These are phyloP conservation scores for Yamadazyma tumulicola DNA, from an alignment of 805 yeast species.

Conservation along the genomic window DNA sequence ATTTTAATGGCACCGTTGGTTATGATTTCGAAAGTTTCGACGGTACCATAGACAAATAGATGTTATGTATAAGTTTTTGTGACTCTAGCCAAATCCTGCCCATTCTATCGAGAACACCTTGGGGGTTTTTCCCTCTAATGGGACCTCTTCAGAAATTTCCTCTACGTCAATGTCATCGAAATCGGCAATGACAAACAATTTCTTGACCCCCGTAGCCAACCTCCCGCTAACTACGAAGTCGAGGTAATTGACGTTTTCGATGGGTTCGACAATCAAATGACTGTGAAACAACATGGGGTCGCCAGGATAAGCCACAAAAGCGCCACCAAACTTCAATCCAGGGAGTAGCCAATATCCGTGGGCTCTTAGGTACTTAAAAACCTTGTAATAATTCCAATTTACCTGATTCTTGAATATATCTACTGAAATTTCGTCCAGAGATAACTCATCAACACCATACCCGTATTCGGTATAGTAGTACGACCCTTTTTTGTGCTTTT, in stretches of 20 bases:
- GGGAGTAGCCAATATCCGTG: slow-evolving; percentile 63
- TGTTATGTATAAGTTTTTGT: not conserved
- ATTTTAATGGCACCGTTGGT: slow-evolving; percentile 18
- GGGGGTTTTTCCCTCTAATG: slow-evolving; percentile 7
- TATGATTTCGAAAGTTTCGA: slow-evolving; percentile 8
- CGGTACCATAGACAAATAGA: slow-evolving; percentile 12
- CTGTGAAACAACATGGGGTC: slow-evolving; percentile 91
- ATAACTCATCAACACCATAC: not conserved
- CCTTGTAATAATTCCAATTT: slow-evolving; percentile 5
- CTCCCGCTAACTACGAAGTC: slow-evolving; percentile 81
- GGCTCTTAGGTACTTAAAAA: slow-evolving; percentile 26
- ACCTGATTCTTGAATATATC: slow-evolving; percentile 4
- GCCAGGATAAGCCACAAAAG: slow-evolving; percentile 87
- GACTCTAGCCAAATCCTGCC: slow-evolving; percentile 85
- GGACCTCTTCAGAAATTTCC: slow-evolving; percentile 1
- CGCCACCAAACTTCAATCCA: slow-evolving; percentile 89
- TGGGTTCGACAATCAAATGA: slow-evolving; percentile 61
- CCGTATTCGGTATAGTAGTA: slow-evolving; percentile 5
- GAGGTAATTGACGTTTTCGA: slow-evolving; percentile 36
- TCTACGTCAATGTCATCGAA: slow-evolving; percentile 7
- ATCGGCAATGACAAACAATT: slow-evolving; percentile 65
- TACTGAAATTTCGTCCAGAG: not conserved
- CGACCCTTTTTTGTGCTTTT: slow-evolving; percentile 1
- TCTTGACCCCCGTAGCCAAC: slow-evolving; percentile 88
- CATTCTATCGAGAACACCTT: slow-evolving; percentile 75